phyloP scores from a whole-genome alignment of 75 land plant species.

The Selaginella moellendorffii region DNA sequence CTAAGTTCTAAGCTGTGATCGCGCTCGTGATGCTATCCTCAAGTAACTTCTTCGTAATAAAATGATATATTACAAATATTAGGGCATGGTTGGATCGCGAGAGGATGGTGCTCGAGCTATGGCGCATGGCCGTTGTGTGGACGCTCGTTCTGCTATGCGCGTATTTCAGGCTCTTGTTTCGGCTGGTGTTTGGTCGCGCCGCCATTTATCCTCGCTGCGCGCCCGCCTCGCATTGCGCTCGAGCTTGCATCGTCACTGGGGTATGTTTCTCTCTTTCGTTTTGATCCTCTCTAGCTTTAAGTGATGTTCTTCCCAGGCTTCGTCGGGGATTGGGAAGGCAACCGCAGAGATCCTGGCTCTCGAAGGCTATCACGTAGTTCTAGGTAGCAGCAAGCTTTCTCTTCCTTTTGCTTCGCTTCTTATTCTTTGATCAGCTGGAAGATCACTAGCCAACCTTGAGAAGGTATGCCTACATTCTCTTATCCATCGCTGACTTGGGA shows the following conservation, averaged over 20 bases:
- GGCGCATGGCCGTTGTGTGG: conserved; percentile 14
- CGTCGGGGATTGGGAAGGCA: conserved; percentile 28
- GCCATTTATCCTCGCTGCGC: neutral
- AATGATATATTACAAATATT: no score
- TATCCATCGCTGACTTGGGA: neutral
- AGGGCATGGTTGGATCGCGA: no score
- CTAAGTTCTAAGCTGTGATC: no score
- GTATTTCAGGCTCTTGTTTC: conserved; percentile 2
- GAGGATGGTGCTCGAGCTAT: neutral
- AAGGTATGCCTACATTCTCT: neutral
- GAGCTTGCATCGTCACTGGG: conserved; percentile 15
- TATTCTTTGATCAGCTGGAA: neutral
- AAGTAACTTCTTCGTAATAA: no score
- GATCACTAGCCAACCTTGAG: neutral
- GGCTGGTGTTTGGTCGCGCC: neutral
- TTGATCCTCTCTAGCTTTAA: no score
- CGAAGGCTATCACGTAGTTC: conserved; percentile 25
- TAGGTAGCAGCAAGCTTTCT: conserved; percentile 8
- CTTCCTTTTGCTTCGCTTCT: neutral
- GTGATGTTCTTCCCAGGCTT: conserved; percentile 14
- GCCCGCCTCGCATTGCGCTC: neutral
- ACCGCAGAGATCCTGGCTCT: conserved; percentile 21
- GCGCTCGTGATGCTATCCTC: no score
- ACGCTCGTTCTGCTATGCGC: neutral
- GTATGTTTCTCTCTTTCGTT: neutral